phyloP scores from a whole-genome alignment of 805 yeast species.

The Wickerhamiella qilinensis region DNA sequence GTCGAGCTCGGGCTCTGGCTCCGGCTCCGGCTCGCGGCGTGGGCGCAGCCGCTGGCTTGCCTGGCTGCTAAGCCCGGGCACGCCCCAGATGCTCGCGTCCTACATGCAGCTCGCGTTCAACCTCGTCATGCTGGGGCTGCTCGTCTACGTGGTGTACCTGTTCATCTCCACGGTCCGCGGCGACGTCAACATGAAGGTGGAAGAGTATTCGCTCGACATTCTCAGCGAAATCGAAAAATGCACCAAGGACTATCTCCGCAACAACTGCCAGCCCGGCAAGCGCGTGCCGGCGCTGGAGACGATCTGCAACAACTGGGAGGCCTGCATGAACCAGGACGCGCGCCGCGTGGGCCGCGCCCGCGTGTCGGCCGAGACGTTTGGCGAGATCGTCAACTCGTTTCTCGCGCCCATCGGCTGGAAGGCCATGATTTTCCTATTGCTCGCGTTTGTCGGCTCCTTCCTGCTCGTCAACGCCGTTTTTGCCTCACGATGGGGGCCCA shows the following conservation, averaged over 20 bases:
- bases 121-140: constrained; percentile 30
- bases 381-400: constrained; percentile 67
- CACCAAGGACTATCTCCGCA: constrained; percentile 47
- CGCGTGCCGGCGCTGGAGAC: constrained; percentile 64
- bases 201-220: constrained; percentile 42
- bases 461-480: constrained; percentile 19
- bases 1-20: background rate
- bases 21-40: too few species aligned
- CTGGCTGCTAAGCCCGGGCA: background rate
- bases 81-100: constrained; percentile 28
- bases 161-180: constrained; percentile 39
- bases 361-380: constrained; percentile 67
- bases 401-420: constrained; percentile 56
- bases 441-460: constrained; percentile 18
- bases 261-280: constrained; percentile 47
- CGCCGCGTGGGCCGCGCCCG: constrained; percentile 46
- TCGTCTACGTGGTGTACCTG: constrained; percentile 34
- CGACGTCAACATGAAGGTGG: constrained; percentile 61
- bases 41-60: background rate
- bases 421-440: constrained; percentile 29
- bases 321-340: constrained; percentile 73
- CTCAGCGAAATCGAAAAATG: constrained; percentile 53
- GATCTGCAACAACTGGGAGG: constrained; percentile 57
- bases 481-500: constrained; percentile 13
- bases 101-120: constrained; percentile 54